A percentile compares a stretch with the other conserved stretches of the same genome.
Evolutionary conservation across 768 basidiomycete species (phyloP).

Genomic region (Pulveroboletus sp.): DNA sequence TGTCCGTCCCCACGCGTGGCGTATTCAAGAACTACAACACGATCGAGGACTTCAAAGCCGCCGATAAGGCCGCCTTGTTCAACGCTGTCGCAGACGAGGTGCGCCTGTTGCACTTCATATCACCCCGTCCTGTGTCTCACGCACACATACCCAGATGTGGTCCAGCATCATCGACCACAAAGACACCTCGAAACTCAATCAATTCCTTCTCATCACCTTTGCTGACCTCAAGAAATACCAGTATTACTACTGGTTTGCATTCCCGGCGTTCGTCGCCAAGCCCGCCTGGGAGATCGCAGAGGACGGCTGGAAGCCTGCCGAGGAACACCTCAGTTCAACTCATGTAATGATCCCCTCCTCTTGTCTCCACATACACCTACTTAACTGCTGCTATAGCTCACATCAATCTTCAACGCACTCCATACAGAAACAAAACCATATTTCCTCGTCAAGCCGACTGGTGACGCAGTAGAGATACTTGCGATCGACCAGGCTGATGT

Average conservation of each 20-base stretch:
- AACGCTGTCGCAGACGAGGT: conserved; percentile 68
- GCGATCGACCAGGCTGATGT: conserved; percentile 51
- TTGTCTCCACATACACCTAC: background rate
- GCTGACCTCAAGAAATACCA: conserved; percentile 98
- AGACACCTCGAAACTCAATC: conserved; percentile 55
- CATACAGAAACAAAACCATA: conserved; percentile 42
- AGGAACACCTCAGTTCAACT: conserved; percentile 38
- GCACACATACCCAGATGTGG: conserved; percentile 54
- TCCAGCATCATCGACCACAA: conserved; percentile 48
- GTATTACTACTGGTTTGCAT: conserved; percentile 98
- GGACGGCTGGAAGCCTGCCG: conserved; percentile 52
- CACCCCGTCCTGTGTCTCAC: background rate
- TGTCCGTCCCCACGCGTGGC: conserved; percentile 54
- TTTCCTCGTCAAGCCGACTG: conserved; percentile 52
- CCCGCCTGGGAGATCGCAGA: conserved; percentile 84
- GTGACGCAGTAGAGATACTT: conserved; percentile 38
- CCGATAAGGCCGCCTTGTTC: conserved; percentile 86
- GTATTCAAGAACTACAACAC: conserved; percentile 94
- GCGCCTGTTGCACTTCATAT: conserved; percentile 3
- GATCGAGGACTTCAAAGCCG: conserved; percentile 89
- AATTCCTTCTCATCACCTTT: conserved; percentile 87
- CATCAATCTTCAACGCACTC: conserved; percentile 49
- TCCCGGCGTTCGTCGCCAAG: conserved; percentile 86
- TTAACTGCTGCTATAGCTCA: conserved; percentile 37
- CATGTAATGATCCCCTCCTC: conserved; percentile 31